Evolutionary conservation across 2,329 filamentous ascomycete species (phyloP).

Genomic region (Colletotrichum phormii): DNA sequence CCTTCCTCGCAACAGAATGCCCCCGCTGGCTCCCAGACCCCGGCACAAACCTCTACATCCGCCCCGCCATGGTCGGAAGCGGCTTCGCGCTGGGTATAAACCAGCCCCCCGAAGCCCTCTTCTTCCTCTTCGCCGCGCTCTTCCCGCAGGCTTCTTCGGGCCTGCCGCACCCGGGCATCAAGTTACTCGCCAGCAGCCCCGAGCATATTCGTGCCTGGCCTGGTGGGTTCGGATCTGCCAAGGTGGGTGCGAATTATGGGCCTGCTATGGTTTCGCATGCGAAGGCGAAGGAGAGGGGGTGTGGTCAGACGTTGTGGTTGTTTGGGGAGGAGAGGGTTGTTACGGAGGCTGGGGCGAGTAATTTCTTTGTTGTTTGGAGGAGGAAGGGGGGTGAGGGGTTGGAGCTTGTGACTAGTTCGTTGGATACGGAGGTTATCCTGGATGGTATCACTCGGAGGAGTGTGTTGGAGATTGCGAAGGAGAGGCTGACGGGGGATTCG

Average conservation of each 20-base stretch:
- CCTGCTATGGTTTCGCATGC: slow-evolving; percentile 67
- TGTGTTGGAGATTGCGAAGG: slow-evolving; percentile 77
- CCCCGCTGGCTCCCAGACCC: slow-evolving; percentile 71
- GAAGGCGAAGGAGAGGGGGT: slow-evolving; percentile 64
- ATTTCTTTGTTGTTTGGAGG: slow-evolving; percentile 71
- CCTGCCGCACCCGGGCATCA: slow-evolving; percentile 1
- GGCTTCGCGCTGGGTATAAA: slow-evolving; percentile 72
- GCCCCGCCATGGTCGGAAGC: slow-evolving; percentile 74
- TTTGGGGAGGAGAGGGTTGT: slow-evolving; percentile 67
- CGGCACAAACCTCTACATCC: slow-evolving; percentile 71
- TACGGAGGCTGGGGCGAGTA: slow-evolving; percentile 71
- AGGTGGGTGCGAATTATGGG: slow-evolving; percentile 73
- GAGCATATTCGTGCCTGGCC: slow-evolving; percentile 48
- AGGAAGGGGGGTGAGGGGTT: slow-evolving; percentile 57
- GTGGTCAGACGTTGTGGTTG: slow-evolving; percentile 72
- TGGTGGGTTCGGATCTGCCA: slow-evolving; percentile 71
- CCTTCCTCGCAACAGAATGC: slow-evolving; percentile 66
- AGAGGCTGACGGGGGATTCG: slow-evolving; percentile 68
- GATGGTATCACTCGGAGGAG: slow-evolving; percentile 87
- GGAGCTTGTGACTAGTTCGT: slow-evolving; percentile 84
- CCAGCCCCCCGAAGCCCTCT: slow-evolving; percentile 71
- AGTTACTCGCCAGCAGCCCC: slow-evolving; percentile 7
- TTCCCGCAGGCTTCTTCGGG: slow-evolving; percentile 38
- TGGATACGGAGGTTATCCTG: slow-evolving; percentile 86
- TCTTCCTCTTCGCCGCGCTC: slow-evolving; percentile 68